Percentiles rank a stretch among this genome's conserved stretches.
Conservation (phyloP, 176 grass and related monocot species). For the Hyparrhenia diplandra region DNA sequence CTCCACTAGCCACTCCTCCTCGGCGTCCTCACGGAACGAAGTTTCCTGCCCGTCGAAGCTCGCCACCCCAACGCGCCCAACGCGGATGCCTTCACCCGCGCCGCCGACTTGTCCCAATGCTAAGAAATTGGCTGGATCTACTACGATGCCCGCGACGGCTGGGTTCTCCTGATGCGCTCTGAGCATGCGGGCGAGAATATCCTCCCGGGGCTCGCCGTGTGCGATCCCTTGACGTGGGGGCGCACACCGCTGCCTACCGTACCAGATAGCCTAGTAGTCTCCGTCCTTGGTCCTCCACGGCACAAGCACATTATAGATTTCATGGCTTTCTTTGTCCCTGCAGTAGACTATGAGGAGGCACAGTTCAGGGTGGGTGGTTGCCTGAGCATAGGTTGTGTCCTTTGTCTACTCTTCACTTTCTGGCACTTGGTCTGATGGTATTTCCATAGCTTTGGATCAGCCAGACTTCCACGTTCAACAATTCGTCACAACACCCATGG, state of each 20-base stretch:
- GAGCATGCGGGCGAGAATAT: accelerated
- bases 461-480: accelerated
- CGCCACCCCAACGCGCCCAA: background rate
- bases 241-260: background rate
- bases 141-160: background rate
- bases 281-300: background rate
- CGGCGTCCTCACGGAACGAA: background rate
- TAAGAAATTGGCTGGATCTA: too few relatives aligned
- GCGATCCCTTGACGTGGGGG: background rate
- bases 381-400: too few relatives aligned
- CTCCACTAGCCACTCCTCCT: background rate
- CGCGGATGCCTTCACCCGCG: background rate
- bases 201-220: background rate
- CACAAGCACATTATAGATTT: accelerated
- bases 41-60: background rate
- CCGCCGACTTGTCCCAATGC: background rate
- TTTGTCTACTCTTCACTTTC: background rate
- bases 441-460: background rate
- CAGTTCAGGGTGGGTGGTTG: background rate
- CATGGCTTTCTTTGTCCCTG: background rate
- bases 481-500: accelerated
- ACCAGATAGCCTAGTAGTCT: background rate
- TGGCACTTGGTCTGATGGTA: background rate
- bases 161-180: background rate
- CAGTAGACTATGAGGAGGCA: background rate